Evolutionary conservation across 176 grass and related monocot species (phyloP), one percentile per base, ranked within the genome.

Genomic region (Coix lacrymajobi): DNA sequence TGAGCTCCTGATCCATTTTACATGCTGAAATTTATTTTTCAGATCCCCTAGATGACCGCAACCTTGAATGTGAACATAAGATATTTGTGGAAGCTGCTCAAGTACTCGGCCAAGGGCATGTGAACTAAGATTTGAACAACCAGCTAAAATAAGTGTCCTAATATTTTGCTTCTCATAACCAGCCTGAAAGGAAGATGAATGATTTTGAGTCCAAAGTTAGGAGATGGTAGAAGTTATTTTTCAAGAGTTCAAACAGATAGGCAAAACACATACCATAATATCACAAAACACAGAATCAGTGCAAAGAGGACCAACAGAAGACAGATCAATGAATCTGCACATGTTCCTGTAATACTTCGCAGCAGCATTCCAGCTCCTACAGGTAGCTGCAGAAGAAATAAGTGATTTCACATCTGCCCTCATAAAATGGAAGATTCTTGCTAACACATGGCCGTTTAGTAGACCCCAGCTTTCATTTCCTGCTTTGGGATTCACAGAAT

Each of bases 341-440:
- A 85, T 73, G 69, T 74, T 90, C 85, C 83, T 99, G 89, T 99
- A 99, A 76, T 85, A 77, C 57, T 93, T 87, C 13, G 66, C 77
- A 25, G 87, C 89, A 77, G 84, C 66, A 41, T 93, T 92, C 96
- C 96, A 99, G 45, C 77, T 56, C 46, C 76, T 93, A 83, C 96
- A 99, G 12, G 91, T 92, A 83, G 75, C 72, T 90, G 96, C 85
- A 79, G 91, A 96, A 66, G 89, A 99, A 56, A 95, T 65, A 81
- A 99, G 85, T 60, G 96, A 96, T 79, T 89, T 99, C 64, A 87
- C 68, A 57, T 99, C 96, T 79, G 82, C 85, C 81, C 90, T 92
- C 52, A 99, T 86, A 81, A 92, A 93, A 92, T 99, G 96, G 60
- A 99, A 96, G 75, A 96, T 83, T 82, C 96, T 96, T 40, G 89